Conservation (phyloP, 1,284 basidiomycete genomes). For the Rhodotorula sp. region DNA sequence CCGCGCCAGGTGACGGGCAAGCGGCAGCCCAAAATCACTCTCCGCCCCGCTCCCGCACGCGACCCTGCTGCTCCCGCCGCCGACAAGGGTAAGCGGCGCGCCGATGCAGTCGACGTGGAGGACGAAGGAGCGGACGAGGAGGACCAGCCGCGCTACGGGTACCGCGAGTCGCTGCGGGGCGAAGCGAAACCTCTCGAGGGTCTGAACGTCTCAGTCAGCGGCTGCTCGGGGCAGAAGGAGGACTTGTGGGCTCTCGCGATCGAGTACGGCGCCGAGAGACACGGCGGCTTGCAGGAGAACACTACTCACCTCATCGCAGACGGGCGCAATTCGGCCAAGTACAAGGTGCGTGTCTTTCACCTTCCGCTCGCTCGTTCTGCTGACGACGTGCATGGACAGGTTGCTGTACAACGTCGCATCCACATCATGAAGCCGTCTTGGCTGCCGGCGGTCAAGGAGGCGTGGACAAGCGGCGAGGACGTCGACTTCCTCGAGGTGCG, state of each 20-base stretch:
- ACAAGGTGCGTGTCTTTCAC: slow-evolving; percentile 56
- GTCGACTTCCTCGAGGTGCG: slow-evolving; percentile 60
- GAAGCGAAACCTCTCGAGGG: slow-evolving; percentile 62
- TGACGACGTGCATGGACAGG: slow-evolving; percentile 52
- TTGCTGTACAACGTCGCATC: slow-evolving; percentile 68
- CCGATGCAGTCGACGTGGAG: slow-evolving; percentile 48
- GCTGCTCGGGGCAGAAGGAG: slow-evolving; percentile 17
- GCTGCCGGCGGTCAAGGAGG: slow-evolving; percentile 64
- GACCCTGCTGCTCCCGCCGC: neutral
- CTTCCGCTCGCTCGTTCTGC: neutral
- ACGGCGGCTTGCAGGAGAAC: slow-evolving; percentile 68
- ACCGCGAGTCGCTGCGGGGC: slow-evolving; percentile 22
- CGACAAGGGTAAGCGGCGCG: slow-evolving; percentile 51
- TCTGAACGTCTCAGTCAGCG: slow-evolving; percentile 58
- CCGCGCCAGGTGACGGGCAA: slow-evolving; percentile 30
- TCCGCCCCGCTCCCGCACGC: slow-evolving; percentile 17
- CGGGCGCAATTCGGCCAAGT: slow-evolving; percentile 71
- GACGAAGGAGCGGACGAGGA: slow-evolving; percentile 30
- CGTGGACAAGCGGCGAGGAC: slow-evolving; percentile 74
- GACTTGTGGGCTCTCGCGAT: slow-evolving; percentile 66
- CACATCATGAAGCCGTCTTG: slow-evolving; percentile 70
- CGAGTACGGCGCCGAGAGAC: slow-evolving; percentile 68
- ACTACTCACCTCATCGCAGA: slow-evolving; percentile 75
- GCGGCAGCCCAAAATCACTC: slow-evolving; percentile 18
- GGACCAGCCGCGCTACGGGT: slow-evolving; percentile 44